Evolutionary conservation across 345 rosid genomes (phyloP), one percentile per base, ranked within the genome.

Genomic region (Acer negundo): DNA sequence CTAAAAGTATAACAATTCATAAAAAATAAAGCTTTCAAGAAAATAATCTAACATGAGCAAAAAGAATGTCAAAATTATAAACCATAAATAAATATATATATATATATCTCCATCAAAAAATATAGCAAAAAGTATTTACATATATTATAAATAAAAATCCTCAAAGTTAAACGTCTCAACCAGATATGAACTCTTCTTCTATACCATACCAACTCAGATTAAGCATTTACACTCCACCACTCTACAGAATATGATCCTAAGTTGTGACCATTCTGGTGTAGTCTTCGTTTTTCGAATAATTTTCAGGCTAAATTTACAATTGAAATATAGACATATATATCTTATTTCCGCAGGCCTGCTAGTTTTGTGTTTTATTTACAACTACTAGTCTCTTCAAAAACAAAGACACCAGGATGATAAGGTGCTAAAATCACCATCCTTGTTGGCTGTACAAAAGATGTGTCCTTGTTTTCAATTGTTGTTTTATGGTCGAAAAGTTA

Each of bases 401-500:
- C 44, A 31, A 15, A 70, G 56, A 13, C 23, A 2, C 10, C 2
- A n/a, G 72, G 72, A 66, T 66, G 78, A 75, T 66, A 75, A 55
- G 65, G 42, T 22, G 59, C 64, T 44, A 75, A 78, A 84, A 71
- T 73, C 78, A 66, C 69, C 73, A 68, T 74, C 87, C 82, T 22
- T 77, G 78, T 82, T 76, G 79, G 77, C 89, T 79, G 83, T 80
- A 85, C 87, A 83, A 42, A 63, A 78, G 68, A 67, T 28, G 17
- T 17, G 11, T 11, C 38, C 28, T 22, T 9, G 26, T 59, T 22
- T 22, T 42, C 8, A 2, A 59, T 40, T 26, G 24, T 44, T n/a
- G 79, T 53, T 63, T 59, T 19, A 51, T 70, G 26, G 24, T 12
- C 22, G 1, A 59, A 59, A 59, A 7, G 26, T n/a, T 7, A 44